Conservation (phyloP, 208 protist genomes). For the Crithidia brevicula region DNA sequence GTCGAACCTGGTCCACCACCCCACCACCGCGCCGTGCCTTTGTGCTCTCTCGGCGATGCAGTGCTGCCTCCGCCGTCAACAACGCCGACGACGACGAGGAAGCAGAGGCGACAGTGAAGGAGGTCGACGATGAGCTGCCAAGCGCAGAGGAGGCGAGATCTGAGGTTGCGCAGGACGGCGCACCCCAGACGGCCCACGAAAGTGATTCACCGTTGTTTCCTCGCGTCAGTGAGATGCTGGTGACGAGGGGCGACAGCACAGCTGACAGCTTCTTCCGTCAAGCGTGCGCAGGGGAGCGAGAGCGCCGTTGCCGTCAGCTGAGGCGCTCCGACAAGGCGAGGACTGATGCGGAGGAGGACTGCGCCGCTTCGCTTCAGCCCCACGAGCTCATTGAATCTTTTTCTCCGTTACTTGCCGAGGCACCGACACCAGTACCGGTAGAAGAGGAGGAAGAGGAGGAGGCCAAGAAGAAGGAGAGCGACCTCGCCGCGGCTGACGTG, state of each 20-base stretch:
- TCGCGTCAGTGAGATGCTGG: constrained; percentile 9
- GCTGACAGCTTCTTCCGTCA: not conserved
- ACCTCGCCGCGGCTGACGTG: not conserved
- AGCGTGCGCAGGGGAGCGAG: not conserved
- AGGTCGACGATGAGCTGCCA: not conserved
- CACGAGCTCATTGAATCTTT: too few relatives aligned
- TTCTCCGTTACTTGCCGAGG: too few relatives aligned
- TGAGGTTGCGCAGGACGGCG: too few relatives aligned
- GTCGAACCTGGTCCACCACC: constrained; percentile 17
- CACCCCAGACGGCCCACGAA: too few relatives aligned
- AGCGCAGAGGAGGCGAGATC: too few relatives aligned
- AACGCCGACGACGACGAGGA: not conserved
- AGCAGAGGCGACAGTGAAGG: not conserved
- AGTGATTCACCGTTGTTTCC: too few relatives aligned
- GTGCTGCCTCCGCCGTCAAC: not conserved
- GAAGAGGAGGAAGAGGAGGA: not conserved
- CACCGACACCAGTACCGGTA: too few relatives aligned
- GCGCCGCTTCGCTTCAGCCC: not conserved
- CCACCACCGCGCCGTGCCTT: constrained; percentile 60
- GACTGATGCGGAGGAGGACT: not conserved
- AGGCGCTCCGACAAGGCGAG: not conserved
- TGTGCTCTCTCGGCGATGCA: constrained; percentile 45
- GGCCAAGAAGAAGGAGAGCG: not conserved
- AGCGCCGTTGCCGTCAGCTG: not conserved
- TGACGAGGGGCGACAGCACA: not conserved